A percentile compares a stretch with the other conserved stretches of the same genome.
Evolutionary conservation across 2,329 filamentous ascomycete genomes (phyloP).

Genomic region (Fusarium clavum): DNA sequence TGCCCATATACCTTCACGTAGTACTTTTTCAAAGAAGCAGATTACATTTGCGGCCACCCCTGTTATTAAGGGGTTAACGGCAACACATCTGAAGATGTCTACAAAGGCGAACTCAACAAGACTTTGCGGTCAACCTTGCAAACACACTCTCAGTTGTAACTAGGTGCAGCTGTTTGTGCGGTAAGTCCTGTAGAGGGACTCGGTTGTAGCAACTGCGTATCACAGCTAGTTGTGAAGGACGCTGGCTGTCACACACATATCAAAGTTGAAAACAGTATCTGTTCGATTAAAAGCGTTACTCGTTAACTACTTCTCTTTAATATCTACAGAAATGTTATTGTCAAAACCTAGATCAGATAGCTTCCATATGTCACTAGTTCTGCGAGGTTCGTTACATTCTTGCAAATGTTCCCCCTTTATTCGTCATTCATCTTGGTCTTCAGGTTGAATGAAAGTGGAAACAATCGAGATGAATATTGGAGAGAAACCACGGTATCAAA

Average conservation of each 20-base stretch:
- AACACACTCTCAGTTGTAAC: not conserved
- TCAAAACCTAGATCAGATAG: not conserved
- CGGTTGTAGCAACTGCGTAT: not conserved
- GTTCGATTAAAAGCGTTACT: no score
- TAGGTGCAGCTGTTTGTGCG: not conserved
- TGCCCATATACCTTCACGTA: not conserved
- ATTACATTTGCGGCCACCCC: not conserved
- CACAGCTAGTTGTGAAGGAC: not conserved
- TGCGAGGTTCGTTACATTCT: fast-evolving
- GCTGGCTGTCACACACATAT: not conserved
- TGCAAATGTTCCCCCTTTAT: not conserved
- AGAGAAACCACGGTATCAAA: not conserved
- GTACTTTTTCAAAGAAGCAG: not conserved
- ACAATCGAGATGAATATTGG: not conserved
- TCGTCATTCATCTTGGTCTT: not conserved
- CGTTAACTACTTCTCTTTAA: no score
- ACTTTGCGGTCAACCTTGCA: not conserved
- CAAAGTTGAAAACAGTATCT: no score
- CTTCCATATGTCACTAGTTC: not conserved
- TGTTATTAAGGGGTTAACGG: not conserved
- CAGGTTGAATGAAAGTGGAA: not conserved
- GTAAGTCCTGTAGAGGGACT: not conserved
- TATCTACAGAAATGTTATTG: not conserved
- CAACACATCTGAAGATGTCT: not conserved
- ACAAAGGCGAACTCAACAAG: not conserved